Conservation (phyloP, 345 rosid species). For the Eucalyptus polyanthemos region DNA sequence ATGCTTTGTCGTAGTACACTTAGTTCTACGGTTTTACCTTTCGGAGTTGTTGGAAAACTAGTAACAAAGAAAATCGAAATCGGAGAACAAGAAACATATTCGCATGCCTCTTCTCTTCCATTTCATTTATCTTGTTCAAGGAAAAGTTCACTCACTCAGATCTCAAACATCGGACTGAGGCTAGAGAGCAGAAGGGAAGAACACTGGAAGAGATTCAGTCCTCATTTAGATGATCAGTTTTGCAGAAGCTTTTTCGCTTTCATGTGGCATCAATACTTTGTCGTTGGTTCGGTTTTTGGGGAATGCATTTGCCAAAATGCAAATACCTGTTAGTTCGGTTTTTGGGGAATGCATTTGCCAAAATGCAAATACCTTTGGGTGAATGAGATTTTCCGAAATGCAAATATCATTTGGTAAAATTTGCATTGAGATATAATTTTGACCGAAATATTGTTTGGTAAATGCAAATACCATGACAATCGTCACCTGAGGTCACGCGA, state of each 20-base stretch:
- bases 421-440: too few relatives aligned
- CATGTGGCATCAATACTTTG: neutral
- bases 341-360: too few relatives aligned
- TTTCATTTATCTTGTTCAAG: neutral
- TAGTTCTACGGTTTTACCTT: neutral
- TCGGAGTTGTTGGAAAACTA: neutral
- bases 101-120: neutral
- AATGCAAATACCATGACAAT: too few relatives aligned
- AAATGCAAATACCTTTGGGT: too few relatives aligned
- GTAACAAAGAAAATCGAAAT: neutral
- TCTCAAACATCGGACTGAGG: neutral
- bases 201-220: constrained; percentile 60
- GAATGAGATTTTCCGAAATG: too few relatives aligned
- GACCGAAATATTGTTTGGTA: too few relatives aligned
- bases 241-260: neutral
- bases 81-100: neutral
- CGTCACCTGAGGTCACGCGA: too few relatives aligned
- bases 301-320: too few relatives aligned
- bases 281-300: too few relatives aligned
- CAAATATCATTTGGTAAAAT: too few relatives aligned
- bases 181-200: constrained; percentile 19
- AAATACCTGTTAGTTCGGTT: too few relatives aligned
- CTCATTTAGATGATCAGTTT: constrained; percentile 36
- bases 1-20: neutral
- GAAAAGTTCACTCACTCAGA: neutral